Base-by-base conservation (phyloP, 768 basidiomycete genomes). In the Basidioascus undulatus region DNA sequence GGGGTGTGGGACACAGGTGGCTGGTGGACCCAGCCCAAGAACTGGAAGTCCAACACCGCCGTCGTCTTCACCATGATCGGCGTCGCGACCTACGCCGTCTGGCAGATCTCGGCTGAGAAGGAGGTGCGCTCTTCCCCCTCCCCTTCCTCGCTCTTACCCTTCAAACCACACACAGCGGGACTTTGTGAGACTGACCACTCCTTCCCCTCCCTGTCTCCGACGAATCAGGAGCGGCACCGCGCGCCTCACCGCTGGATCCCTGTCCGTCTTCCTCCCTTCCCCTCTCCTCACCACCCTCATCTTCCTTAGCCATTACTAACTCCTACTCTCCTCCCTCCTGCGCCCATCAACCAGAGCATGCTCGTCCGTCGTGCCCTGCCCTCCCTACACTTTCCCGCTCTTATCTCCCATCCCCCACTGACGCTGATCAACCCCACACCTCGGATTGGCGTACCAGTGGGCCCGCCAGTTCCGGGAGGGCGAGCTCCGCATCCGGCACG, bases 11-110 rank as follows among this genome's bases (percentile, higher is more conserved):
- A 18, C 13, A 40, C 49, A 83, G 83, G 86, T 62, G 86, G 86
- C 52, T 94, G 86, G 86, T 94, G 86, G 86, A 70, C 72, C 27
- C 71, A 81, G 16, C 86, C 86, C 6, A 63, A 71, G 19, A 89
- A 86, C 62, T 92, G 86, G 86, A 71, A 70, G 43, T 57, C 70
- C 21, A 87, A 86, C 62, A 89, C 86, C 3, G 69, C 69, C 1
- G 68, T 89, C 39, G 66, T 69, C 15, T 67, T 70, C 44, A 62
- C 65, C 41, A 80, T 80, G 3, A 74, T 87, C 42, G 59, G 70
- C 31, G 64, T 69, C 3, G 59, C 73, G 5, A 70, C 71, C 6
- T 82, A 72, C 46, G 66, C 62, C 21, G 61, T 74, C 10, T 86
- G 75, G 74, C 65, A 59, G 25, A 56, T 76, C 44, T 81, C 77